Percentiles rank a stretch among this genome's conserved stretches.
phyloP scores from a whole-genome alignment of 805 yeast species.

The Wickerhamiella qilinensis region DNA sequence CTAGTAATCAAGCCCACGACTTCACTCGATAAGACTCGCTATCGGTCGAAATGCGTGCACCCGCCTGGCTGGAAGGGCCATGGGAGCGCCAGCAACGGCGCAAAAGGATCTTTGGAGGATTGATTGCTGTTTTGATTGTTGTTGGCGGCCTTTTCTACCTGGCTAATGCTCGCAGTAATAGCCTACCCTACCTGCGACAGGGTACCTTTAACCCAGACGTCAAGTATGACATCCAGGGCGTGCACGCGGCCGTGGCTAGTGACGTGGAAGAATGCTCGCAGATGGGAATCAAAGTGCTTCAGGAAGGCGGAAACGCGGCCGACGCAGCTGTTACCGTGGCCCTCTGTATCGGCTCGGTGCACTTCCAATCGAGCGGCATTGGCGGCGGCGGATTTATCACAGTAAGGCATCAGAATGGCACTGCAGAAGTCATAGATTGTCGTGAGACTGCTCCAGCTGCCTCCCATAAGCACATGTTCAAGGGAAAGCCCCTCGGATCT shows the following conservation, averaged over 20 bases:
- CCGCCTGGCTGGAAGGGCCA: background rate
- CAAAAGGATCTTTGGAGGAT: no score
- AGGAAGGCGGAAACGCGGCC: constrained; percentile 60
- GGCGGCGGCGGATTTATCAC: constrained; percentile 85
- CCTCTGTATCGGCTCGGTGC: constrained; percentile 70
- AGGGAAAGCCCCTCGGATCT: constrained; percentile 22
- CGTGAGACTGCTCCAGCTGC: constrained; percentile 70
- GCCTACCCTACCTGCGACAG: no score
- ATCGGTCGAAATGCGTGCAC: background rate
- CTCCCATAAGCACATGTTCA: constrained; percentile 52
- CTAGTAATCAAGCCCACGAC: no score
- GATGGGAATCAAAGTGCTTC: constrained; percentile 41
- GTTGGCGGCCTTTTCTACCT: no score
- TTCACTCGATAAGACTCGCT: no score
- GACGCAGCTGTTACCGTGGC: constrained; percentile 87
- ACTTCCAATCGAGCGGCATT: constrained; percentile 73
- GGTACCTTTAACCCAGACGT: constrained; percentile 13
- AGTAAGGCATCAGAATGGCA: constrained; percentile 27
- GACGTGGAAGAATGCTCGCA: constrained; percentile 50
- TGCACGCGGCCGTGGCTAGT: constrained; percentile 46
- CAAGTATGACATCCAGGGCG: constrained; percentile 12
- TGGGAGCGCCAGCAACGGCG: no score
- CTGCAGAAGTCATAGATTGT: constrained; percentile 57
- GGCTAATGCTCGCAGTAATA: no score
- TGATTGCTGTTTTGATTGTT: no score